phyloP scores from a whole-genome alignment of 1,139 yeast genomes.

The Yamadazyma pseudoaaseri region DNA sequence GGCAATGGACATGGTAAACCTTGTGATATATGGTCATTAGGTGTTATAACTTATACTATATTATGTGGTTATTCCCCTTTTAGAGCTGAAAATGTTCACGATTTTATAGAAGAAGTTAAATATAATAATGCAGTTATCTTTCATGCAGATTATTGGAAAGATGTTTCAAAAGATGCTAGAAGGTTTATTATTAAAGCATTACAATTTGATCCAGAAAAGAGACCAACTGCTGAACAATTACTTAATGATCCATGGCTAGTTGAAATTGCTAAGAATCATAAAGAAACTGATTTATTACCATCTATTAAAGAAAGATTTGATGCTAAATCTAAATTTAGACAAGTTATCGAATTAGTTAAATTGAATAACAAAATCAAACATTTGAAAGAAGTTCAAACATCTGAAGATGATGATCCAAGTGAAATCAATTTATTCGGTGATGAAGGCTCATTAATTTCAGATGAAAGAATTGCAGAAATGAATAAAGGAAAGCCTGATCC shows the following conservation, averaged over 20 bases:
- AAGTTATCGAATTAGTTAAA: slow-evolving; percentile 80
- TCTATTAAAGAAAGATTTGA: slow-evolving; percentile 66
- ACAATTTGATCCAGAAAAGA: slow-evolving; percentile 57
- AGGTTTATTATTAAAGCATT: slow-evolving; percentile 67
- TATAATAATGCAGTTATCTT: slow-evolving; percentile 72
- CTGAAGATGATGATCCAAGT: slow-evolving; percentile 53
- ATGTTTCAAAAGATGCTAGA: slow-evolving; percentile 73
- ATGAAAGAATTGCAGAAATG: slow-evolving; percentile 9
- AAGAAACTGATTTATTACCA: slow-evolving; percentile 68
- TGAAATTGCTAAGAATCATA: slow-evolving; percentile 45
- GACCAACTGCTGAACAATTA: slow-evolving; percentile 69
- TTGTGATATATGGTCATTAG: slow-evolving; percentile 90
- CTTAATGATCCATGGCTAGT: slow-evolving; percentile 71
- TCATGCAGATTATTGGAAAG: slow-evolving; percentile 85
- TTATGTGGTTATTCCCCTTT: slow-evolving; percentile 94
- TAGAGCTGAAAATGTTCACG: slow-evolving; percentile 77
- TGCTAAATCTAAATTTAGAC: slow-evolving; percentile 81
- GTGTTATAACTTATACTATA: slow-evolving; percentile 86
- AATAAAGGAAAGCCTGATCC: slow-evolving; percentile 10
- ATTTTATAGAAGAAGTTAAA: slow-evolving; percentile 75
- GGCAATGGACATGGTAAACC: slow-evolving; percentile 87
- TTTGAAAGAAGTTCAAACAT: slow-evolving; percentile 53
- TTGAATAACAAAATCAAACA: slow-evolving; percentile 72
- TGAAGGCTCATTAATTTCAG: slow-evolving; percentile 19
- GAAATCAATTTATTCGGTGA: slow-evolving; percentile 46